Evolutionary conservation across 208 protist genomes (phyloP).

Genomic region (Wallacemonas sp.): DNA sequence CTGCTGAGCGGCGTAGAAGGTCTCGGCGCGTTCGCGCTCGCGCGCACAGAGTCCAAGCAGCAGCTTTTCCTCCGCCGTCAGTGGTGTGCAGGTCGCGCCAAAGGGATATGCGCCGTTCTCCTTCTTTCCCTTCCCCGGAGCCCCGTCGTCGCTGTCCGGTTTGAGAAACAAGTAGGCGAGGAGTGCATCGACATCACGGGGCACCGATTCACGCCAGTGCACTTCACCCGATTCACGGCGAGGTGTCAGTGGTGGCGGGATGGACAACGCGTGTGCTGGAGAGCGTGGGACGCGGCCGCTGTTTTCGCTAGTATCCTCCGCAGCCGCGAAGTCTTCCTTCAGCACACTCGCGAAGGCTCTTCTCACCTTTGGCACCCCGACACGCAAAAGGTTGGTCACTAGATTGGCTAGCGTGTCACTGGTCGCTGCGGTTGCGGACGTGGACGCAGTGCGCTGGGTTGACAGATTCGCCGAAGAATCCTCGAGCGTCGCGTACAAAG

Average conservation of each 20-base stretch:
- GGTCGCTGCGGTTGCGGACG: neutral
- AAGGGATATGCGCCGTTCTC: neutral
- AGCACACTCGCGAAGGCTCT: constrained; percentile 22
- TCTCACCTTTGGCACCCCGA: constrained; percentile 18
- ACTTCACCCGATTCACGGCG: neutral
- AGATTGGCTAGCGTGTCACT: neutral
- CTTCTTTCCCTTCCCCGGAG: neutral
- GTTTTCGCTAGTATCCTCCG: neutral
- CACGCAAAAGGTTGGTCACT: constrained; percentile 8
- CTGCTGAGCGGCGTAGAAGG: constrained; percentile 23
- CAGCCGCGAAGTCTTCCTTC: too few species aligned
- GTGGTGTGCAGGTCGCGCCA: neutral
- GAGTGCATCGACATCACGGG: constrained; percentile 18
- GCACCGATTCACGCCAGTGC: constrained; percentile 20
- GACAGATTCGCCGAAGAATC: neutral
- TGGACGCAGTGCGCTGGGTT: neutral
- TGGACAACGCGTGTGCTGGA: neutral
- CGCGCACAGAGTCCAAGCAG: constrained; percentile 26
- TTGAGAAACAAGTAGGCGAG: constrained; percentile 7
- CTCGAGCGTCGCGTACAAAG: constrained; percentile 15
- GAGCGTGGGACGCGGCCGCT: neutral
- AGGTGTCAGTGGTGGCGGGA: neutral
- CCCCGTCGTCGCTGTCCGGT: neutral
- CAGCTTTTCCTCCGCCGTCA: constrained; percentile 12
- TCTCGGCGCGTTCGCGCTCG: constrained; percentile 24